Percentiles rank a stretch among this genome's conserved stretches.
Evolutionary conservation across 2,329 filamentous ascomycete genomes (phyloP).

Genomic region (Cytospora mali): DNA sequence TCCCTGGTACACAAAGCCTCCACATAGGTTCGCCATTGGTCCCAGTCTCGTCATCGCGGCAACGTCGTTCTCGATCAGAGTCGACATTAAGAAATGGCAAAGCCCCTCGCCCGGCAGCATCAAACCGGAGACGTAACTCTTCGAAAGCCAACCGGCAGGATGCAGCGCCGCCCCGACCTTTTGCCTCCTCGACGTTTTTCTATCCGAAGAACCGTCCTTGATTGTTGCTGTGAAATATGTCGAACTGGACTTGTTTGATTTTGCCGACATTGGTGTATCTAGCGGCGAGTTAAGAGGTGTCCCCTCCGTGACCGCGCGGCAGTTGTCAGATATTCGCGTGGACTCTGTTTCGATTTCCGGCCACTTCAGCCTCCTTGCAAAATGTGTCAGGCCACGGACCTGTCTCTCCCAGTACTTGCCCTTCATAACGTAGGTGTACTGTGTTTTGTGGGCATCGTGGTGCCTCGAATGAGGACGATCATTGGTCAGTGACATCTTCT

Average conservation of each 20-base stretch:
- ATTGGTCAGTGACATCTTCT: conserved; percentile 51
- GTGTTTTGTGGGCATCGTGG: conserved; percentile 43
- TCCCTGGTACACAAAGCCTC: conserved; percentile 63
- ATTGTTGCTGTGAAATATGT: conserved; percentile 49
- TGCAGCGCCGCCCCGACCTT: conserved; percentile 61
- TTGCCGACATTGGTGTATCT: conserved; percentile 39
- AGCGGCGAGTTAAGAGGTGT: conserved; percentile 46
- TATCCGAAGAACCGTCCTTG: conserved; percentile 34
- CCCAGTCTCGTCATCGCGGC: conserved; percentile 61
- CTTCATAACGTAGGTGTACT: conserved; percentile 51
- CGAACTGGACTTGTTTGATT: conserved; percentile 40
- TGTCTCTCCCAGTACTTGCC: conserved; percentile 61
- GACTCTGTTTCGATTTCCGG: conserved; percentile 59
- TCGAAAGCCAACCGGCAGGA: conserved; percentile 66
- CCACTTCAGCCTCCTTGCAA: conserved; percentile 65
- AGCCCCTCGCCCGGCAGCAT: conserved; percentile 66
- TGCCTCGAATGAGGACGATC: conserved; percentile 35
- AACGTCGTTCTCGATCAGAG: conserved; percentile 66
- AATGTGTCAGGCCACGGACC: conserved; percentile 63
- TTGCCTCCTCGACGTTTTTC: conserved; percentile 47
- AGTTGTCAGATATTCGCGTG: conserved; percentile 51
- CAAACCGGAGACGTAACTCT: conserved; percentile 67
- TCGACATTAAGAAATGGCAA: conserved; percentile 66
- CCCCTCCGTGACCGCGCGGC: conserved; percentile 45
- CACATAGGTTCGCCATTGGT: conserved; percentile 62